A percentile compares a stretch with the other conserved stretches of the same genome.
Conservation (phyloP, 1,139 yeast species). For the Taiozyma sp. region DNA sequence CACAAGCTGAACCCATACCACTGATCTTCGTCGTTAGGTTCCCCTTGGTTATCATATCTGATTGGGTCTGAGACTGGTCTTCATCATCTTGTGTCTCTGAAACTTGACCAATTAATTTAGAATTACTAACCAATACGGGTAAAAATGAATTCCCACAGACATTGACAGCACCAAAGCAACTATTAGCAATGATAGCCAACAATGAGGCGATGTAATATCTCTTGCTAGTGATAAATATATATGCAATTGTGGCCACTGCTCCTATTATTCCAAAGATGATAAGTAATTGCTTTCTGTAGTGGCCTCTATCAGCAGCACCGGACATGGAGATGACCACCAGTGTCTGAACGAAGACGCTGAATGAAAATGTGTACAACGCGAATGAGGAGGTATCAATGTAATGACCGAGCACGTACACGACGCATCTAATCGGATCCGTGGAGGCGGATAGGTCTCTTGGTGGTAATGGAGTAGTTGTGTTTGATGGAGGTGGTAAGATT, state of each 20-base stretch:
- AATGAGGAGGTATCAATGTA: slow-evolving; percentile 64
- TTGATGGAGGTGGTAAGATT: slow-evolving; percentile 25
- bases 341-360: slow-evolving; percentile 61
- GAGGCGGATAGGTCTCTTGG: background rate
- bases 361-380: slow-evolving; percentile 64
- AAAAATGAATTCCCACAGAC: slow-evolving; percentile 73
- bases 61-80: background rate
- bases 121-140: slow-evolving; percentile 44
- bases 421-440: slow-evolving; percentile 29
- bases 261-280: slow-evolving; percentile 54
- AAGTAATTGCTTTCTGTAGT: slow-evolving; percentile 46
- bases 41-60: slow-evolving; percentile 21
- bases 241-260: slow-evolving; percentile 43
- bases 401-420: slow-evolving; percentile 41
- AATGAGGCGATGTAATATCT: slow-evolving; percentile 53
- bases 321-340: slow-evolving; percentile 61
- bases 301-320: slow-evolving; percentile 60
- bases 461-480: background rate
- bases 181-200: slow-evolving; percentile 54
- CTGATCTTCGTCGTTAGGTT: slow-evolving; percentile 43
- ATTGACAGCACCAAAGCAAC: slow-evolving; percentile 68
- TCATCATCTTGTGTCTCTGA: slow-evolving; percentile 4
- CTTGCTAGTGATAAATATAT: slow-evolving; percentile 35
- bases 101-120: background rate
- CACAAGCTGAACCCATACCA: slow-evolving; percentile 64